Evolutionary conservation across 2,329 filamentous ascomycete genomes (phyloP), one percentile per base, ranked within the genome.

Genomic region (Daldinia sp.): DNA sequence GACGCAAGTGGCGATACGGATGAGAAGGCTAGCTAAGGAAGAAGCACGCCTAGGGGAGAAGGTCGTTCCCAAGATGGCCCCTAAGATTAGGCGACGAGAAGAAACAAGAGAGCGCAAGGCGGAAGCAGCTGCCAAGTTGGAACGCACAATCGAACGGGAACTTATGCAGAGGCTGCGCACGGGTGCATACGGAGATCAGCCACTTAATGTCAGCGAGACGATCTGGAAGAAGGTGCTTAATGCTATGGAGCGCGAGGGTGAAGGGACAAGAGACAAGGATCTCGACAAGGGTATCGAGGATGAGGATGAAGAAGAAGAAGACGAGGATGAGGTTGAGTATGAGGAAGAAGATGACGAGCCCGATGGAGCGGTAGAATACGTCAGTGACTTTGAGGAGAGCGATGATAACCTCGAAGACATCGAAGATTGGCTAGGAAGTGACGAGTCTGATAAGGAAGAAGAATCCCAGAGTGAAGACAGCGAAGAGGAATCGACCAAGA

Each of bases 211-310:
- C 52, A 95, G 96, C 77, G 93, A 97, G 77, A 85, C 87, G 11
- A 93, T 99, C 64, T 99, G 95, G 95, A 96, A 96, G 85, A 96
- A 94, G 85, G 95, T 99, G 6, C 87, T 99, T 71, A 88, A 89
- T 64, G 93, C 93, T 3, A 84, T 99, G 78, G 95, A 99, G 84
- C 86, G 91, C 70, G 90, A 90, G 71, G 94, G 94, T 61, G 89
- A 96, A 73, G 94, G 90, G 43, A 83, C 87, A 67, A 84, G 92
- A 56, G 94, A 97, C 76, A 87, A 93, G 79, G 94, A 98, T 76
- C 78, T 95, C 76, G 94, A 97, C 76, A 89, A 94, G 70, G 94
- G 94, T 8, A 88, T 96, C 67, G 89, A 92, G 69, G 88, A 91
- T 32, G 91, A 93, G 23, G 90, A 92, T 3, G 87, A 91, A 48